These are phyloP conservation scores for Aspergillus ochraceus DNA, from an alignment of 2,329 filamentous ascomycete species.

Conservation along the genomic window DNA sequence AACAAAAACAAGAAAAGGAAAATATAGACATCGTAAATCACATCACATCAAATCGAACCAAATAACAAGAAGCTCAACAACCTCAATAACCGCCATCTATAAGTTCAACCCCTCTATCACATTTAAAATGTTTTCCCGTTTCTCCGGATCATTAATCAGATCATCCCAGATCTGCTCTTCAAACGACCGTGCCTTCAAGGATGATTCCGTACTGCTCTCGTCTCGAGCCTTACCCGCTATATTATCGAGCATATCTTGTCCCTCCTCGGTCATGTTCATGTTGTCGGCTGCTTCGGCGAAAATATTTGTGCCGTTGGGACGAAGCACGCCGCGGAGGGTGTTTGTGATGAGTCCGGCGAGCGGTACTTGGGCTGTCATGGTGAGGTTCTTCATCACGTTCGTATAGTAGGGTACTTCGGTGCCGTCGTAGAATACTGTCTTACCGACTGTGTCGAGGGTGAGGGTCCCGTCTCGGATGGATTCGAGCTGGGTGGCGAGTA, in stretches of 20 bases:
- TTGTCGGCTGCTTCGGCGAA: neutral
- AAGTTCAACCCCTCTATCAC: neutral
- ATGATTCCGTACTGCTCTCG: neutral
- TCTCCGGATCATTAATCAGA: neutral
- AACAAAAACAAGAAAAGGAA: neutral
- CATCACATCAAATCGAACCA: neutral
- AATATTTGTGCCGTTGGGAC: slow-evolving; percentile 8
- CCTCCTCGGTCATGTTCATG: neutral
- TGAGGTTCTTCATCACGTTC: slow-evolving; percentile 31
- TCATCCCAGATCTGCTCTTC: neutral
- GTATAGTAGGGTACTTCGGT: slow-evolving; percentile 36
- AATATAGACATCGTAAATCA: neutral
- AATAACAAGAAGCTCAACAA: neutral
- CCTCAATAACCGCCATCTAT: neutral
- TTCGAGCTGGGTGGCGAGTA: slow-evolving; percentile 26
- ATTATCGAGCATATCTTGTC: neutral
- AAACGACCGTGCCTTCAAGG: neutral
- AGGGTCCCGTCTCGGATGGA: slow-evolving; percentile 30
- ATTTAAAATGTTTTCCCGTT: neutral
- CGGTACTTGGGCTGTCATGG: slow-evolving; percentile 30
- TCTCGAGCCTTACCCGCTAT: neutral
- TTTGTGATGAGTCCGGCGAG: slow-evolving; percentile 30
- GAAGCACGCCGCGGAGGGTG: slow-evolving; percentile 26
- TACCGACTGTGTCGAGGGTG: slow-evolving; percentile 27
- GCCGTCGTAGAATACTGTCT: slow-evolving; percentile 31